Evolutionary conservation across 352 stramenopile species (phyloP).

Genomic region (Pythium aphanidermatum): DNA sequence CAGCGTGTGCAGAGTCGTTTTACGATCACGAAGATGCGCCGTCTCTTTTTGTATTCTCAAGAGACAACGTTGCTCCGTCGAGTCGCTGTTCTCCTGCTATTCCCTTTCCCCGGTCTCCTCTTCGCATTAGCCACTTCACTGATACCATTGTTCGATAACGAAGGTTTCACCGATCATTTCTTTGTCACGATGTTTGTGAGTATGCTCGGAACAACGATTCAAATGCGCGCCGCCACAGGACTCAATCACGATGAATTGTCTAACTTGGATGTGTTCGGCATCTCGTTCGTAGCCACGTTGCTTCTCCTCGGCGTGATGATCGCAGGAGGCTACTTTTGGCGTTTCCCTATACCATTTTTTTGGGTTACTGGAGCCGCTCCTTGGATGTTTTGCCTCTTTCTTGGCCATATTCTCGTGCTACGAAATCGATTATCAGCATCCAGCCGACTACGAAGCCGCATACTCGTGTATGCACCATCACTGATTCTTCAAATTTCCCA

Average conservation of each 20-base stretch:
- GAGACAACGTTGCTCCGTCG: no score
- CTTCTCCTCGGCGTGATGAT: background rate
- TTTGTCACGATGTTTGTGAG: background rate
- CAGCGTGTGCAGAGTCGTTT: no score
- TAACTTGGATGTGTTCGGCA: background rate
- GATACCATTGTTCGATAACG: no score
- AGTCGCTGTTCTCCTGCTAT: no score
- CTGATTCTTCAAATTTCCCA: conserved; percentile 9
- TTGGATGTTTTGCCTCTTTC: conserved; percentile 2
- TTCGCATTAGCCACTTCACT: no score
- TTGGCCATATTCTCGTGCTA: conserved; percentile 6
- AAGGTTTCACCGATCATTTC: no score
- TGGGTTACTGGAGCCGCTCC: background rate
- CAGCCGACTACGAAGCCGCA: background rate
- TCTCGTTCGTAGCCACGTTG: background rate
- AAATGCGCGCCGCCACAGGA: background rate
- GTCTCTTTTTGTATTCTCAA: no score
- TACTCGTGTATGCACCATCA: conserved; percentile 6
- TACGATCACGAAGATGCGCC: no score
- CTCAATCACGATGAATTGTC: conserved; percentile 2
- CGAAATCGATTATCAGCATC: background rate
- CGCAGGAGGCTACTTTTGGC: conserved; percentile 3
- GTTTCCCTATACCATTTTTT: conserved; percentile 16
- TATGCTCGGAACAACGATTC: background rate
- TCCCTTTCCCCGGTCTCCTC: no score